Evolutionary conservation across 345 rosid species (phyloP).

Genomic region (Sisymbrium irio): DNA sequence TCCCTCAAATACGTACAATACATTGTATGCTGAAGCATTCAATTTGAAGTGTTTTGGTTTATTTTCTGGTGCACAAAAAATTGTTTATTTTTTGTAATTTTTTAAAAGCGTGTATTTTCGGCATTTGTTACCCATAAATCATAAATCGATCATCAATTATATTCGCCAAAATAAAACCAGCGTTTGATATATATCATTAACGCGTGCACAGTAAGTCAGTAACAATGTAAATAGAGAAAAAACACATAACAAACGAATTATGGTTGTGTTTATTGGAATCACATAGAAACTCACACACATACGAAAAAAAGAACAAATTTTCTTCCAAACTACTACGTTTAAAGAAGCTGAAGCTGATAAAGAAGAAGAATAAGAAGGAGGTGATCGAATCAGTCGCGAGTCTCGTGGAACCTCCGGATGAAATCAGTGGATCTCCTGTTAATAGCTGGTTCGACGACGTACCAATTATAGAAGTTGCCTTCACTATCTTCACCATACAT

Average conservation of each 20-base stretch:
- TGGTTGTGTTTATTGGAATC: slow-evolving; percentile 19
- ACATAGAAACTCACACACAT: not conserved
- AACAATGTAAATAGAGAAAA: not conserved
- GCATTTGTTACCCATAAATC: not conserved
- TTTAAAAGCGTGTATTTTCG: not conserved
- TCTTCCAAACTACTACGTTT: not conserved
- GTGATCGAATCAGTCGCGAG: slow-evolving; percentile 25
- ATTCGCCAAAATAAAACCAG: slow-evolving; percentile 1
- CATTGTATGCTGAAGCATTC: not conserved
- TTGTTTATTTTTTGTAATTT: too few relatives aligned
- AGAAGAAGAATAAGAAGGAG: not conserved
- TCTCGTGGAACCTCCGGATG: slow-evolving; percentile 44
- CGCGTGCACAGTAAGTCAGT: not conserved
- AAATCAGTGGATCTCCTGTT: slow-evolving; percentile 39
- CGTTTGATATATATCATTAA: not conserved
- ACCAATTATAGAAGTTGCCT: slow-evolving; percentile 35
- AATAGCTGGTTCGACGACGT: slow-evolving; percentile 37
- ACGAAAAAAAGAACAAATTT: not conserved
- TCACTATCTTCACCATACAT: slow-evolving; percentile 28
- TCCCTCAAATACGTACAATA: not conserved
- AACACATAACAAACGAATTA: not conserved
- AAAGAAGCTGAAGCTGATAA: not conserved
- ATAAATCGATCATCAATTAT: not conserved
- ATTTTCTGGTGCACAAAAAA: too few relatives aligned
- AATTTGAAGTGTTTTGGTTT: not conserved